Base-by-base conservation (phyloP, 495 filamentous ascomycete species). In the Melanomma pulvis-pyrius region DNA sequence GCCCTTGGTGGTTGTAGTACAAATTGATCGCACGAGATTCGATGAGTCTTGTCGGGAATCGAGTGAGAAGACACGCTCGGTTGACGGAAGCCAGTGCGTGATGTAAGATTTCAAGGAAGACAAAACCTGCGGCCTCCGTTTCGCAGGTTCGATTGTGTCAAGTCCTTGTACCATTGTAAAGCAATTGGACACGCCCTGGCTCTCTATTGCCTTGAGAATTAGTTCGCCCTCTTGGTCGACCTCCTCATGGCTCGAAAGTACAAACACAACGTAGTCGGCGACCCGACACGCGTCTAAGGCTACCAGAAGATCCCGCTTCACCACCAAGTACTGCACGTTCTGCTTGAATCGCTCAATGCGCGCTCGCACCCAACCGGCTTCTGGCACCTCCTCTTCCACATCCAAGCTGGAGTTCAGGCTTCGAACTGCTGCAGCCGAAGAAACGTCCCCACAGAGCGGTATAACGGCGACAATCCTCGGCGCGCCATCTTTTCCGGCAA, bases 381-480 rank as follows among this genome's bases (percentile, higher is more conserved):
- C 74, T 2, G 84, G 81, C 46, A 90, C 77, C n/a, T 91, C 86
- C 57, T 81, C 79, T 41, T 89, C 84, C 25, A 90, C 82, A 74
- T 96, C 93, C 56, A 96, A 79, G 74, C 92, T 92, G 25, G 78
- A 79, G 78, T 92, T 93, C 74, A 98, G 74, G 60, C 81, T 81
- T 50, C 76, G 78, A 51, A 97, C 88, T 12, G 90, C 88, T 7
- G 83, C 81, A 28, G 81, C 74, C 24, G 84, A 80, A 74, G 93
- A 85, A 63, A 87, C 79, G 70, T 91, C 87, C 59, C 79, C 78
- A 73, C 91, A 91, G 8, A 98, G 80, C 0, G 96, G 91, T 7
- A 98, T 84, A 24, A 98, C 84, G 5, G 92, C 92, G n/a, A 98
- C 90, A 74, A 97, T 89, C 47, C 92, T 86, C 0, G 94, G 91